Conservation (phyloP, 495 filamentous ascomycete genomes). For the Penicillium angulare region DNA sequence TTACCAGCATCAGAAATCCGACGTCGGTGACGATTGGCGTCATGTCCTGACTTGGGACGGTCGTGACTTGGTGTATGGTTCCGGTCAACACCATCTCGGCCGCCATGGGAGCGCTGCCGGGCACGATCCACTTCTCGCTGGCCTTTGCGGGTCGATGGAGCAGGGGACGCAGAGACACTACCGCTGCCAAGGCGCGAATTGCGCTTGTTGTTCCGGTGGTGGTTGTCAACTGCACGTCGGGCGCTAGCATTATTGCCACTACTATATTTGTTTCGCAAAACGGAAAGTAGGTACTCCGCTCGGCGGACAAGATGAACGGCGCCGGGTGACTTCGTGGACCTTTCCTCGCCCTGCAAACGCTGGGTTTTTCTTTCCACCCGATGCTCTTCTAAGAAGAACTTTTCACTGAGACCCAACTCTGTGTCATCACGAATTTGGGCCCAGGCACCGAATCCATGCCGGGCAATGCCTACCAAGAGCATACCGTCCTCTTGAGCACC, state of each 20-base stretch:
- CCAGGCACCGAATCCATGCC: constrained; percentile 95
- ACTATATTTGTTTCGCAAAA: constrained; percentile 76
- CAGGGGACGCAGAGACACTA: constrained; percentile 55
- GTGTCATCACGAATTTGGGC: constrained; percentile 85
- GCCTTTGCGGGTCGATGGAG: constrained; percentile 47
- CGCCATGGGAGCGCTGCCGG: constrained; percentile 46
- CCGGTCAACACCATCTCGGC: constrained; percentile 48
- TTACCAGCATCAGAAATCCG: constrained; percentile 39
- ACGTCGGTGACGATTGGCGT: constrained; percentile 34
- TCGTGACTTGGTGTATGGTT: constrained; percentile 44
- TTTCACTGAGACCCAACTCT: constrained; percentile 82
- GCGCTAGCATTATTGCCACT: constrained; percentile 62
- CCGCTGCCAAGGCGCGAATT: constrained; percentile 39
- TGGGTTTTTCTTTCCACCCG: constrained; percentile 97
- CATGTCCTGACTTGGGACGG: constrained; percentile 34
- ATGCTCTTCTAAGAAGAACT: constrained; percentile 96
- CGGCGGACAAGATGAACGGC: constrained; percentile 95
- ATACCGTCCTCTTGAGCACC: constrained; percentile 92
- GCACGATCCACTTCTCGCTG: constrained; percentile 53
- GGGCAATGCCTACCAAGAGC: constrained; percentile 88
- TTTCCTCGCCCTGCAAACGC: constrained; percentile 69
- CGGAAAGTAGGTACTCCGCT: constrained; percentile 89
- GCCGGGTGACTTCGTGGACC: constrained; percentile 84
- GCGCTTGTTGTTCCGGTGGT: constrained; percentile 83
- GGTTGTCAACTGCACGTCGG: constrained; percentile 82